phyloP scores from a whole-genome alignment of 2,329 filamentous ascomycete genomes.

The Rutstroemia sydowiana region DNA sequence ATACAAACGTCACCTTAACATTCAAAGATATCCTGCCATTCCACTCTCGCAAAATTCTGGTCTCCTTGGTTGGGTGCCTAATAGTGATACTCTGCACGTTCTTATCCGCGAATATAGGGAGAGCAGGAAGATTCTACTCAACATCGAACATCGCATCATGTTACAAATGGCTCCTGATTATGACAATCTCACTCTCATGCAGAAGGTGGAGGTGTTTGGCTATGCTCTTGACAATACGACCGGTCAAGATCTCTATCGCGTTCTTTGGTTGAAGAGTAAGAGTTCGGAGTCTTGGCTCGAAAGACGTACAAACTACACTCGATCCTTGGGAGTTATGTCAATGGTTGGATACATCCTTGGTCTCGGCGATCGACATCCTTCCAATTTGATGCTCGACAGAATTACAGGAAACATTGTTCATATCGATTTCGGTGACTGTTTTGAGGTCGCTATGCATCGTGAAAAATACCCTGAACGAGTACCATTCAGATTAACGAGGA shows the following conservation, averaged over 20 bases:
- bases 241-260: conserved; percentile 94
- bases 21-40: conserved; percentile 94
- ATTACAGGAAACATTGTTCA: conserved; percentile 96
- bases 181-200: conserved; percentile 97
- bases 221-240: conserved; percentile 99
- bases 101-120: conserved; percentile 97
- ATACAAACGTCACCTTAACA: conserved; percentile 94
- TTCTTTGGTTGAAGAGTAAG: conserved; percentile 98
- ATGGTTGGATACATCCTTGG: conserved; percentile 99
- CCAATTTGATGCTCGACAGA: conserved; percentile 94
- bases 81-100: conserved; percentile 94
- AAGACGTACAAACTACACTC: conserved; percentile 95
- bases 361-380: conserved; percentile 91
- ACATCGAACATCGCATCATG: conserved; percentile 99
- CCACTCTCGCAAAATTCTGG: conserved; percentile 94
- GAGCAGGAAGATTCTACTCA: conserved; percentile 91
- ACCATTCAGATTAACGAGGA: conserved; percentile 93
- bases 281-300: conserved; percentile 97
- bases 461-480: conserved; percentile 98
- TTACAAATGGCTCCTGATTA: conserved; percentile 99
- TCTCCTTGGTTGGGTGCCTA: conserved; percentile 91
- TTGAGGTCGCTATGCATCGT: conserved; percentile 98
- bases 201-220: conserved; percentile 98
- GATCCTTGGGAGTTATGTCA: conserved; percentile 97
- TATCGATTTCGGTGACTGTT: conserved; percentile 98